Evolutionary conservation across 2,329 filamentous ascomycete species (phyloP), one percentile per base, ranked within the genome.

Genomic region (Clonostachys solani): DNA sequence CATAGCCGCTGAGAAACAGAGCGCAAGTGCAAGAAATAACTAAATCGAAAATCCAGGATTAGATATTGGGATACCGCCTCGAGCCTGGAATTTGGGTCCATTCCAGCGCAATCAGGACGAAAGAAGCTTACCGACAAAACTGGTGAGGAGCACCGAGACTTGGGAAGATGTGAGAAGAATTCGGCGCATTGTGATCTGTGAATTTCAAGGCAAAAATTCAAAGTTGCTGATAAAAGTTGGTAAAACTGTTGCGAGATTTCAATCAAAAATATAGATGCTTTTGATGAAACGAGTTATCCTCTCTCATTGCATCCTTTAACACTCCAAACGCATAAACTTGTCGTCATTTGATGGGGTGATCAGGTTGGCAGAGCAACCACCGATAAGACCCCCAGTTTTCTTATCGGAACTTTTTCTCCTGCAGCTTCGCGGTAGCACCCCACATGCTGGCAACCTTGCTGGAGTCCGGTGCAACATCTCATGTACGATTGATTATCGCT

Each of bases 1-100:
- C 80, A 64, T 95, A 96, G 58, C 92, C 92, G 45, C 88, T 90
- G 33, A 96, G 75, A 65, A 96, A 96, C 23, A 96, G 82, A 5
- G 91, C 80, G 36, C 84, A 66, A 4, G 91, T 95, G 67, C 89
- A 96, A 23, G 88, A 63, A 52, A 89, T 71, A 49, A 96, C 87
- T 85, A 49, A 33, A n/a, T n/a, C 12, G 23, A 13, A 45, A 17
- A 19, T 18, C 15, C 36, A n/a, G 13, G 16, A 13, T 40, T 38
- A 41, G 35, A 33, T 12, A n/a, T 34, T 10, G 29, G 12, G 38
- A 16, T 42, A 17, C n/a, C n/a, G n/a, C 19, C 35, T 35, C 2
- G 13, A 17, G 16, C 23, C 5, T 51, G 52, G 47, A 49, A 23
- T n/a, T 33, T 41, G 16, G 42, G 40, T n/a, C 13, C 34, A 17